These are phyloP conservation scores for Rosa rugosa DNA, from an alignment of 306 rosid species.

Conservation along the genomic window DNA sequence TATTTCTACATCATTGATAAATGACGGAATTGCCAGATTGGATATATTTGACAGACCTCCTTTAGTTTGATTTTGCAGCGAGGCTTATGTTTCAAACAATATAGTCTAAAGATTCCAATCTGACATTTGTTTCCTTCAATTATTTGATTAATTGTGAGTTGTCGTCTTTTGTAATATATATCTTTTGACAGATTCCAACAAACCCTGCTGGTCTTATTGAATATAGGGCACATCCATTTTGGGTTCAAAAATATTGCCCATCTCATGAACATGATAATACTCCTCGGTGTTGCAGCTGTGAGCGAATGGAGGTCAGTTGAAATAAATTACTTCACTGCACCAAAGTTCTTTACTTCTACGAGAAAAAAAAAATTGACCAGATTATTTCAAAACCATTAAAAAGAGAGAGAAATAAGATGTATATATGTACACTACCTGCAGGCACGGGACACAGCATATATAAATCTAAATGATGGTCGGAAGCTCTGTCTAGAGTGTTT, in stretches of 20 bases:
- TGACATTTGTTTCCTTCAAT: conserved; percentile 4
- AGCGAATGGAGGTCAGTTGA: conserved; percentile 93
- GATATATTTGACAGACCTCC: neutral
- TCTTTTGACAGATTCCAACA: conserved; percentile 98
- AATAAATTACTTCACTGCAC: neutral
- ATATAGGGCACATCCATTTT: conserved; percentile 99
- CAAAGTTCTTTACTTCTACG: conserved; percentile 1
- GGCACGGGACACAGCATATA: conserved; percentile 71
- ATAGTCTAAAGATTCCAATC: neutral
- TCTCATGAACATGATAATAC: conserved; percentile 87
- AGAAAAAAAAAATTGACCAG: neutral
- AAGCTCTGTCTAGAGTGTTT: conserved; percentile 94
- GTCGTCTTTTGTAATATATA: conserved; percentile 52
- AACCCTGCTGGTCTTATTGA: conserved; percentile 99
- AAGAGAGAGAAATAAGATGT: conserved; percentile 9
- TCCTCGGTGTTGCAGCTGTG: conserved; percentile 98
- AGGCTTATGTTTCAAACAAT: neutral
- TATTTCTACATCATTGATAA: neutral
- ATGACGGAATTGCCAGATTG: neutral
- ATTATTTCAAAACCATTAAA: conserved; percentile 13
- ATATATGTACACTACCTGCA: conserved; percentile 36
- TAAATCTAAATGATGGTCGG: conserved; percentile 82
- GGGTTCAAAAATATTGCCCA: conserved; percentile 98
- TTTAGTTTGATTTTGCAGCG: neutral
- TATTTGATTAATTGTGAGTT: conserved; percentile 43